Conservation (phyloP, 2,329 filamentous ascomycete genomes). For the Monilinia polystroma region DNA sequence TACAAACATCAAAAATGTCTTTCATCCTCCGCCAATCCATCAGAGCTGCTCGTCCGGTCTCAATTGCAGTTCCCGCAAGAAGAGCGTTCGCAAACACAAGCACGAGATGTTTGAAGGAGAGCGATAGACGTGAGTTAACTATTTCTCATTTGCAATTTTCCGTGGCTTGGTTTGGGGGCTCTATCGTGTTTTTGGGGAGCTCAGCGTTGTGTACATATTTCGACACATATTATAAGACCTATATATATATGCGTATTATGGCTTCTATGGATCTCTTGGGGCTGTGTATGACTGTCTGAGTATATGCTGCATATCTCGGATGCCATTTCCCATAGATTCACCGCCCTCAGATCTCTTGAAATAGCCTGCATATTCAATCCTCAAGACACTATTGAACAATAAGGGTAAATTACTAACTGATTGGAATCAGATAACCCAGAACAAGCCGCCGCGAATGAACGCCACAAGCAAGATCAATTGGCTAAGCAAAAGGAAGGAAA, state of each 20-base stretch:
- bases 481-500: constrained; percentile 68
- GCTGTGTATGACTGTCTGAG: neutral
- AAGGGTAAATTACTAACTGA: neutral
- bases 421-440: constrained; percentile 30
- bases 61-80: neutral
- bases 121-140: constrained; percentile 35
- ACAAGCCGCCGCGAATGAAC: constrained; percentile 48
- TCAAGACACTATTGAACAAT: neutral
- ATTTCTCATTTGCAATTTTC: neutral
- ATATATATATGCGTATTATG: too few relatives aligned
- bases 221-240: too few relatives aligned
- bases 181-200: neutral
- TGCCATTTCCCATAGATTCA: neutral
- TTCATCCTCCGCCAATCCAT: constrained; percentile 33
- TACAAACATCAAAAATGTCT: constrained; percentile 31
- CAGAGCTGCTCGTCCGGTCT: constrained; percentile 24
- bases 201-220: too few relatives aligned
- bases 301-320: neutral
- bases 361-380: too few relatives aligned
- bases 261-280: too few relatives aligned
- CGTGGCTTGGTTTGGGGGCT: neutral
- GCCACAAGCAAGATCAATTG: constrained; percentile 60
- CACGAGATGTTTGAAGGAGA: constrained; percentile 36
- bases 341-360: too few relatives aligned
- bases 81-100: constrained; percentile 30